Evolutionary conservation across 805 yeast genomes (phyloP), one percentile per base, ranked within the genome.

Genomic region (Candida mattraensis): DNA sequence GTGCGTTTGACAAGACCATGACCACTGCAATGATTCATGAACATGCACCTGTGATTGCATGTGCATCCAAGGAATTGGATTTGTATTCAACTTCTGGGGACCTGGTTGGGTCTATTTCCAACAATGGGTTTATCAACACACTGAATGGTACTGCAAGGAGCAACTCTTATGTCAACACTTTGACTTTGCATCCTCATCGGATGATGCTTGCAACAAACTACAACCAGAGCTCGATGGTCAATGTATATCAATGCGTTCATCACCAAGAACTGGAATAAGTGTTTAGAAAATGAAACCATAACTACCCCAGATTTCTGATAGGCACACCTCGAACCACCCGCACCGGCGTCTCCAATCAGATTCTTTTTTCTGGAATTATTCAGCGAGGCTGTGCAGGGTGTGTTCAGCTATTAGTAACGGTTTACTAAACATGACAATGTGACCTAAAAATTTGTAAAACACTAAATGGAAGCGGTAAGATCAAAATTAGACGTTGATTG

Each of bases 1-100:
- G 64, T 15, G 83, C 84, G 12, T 58, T 59, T 40, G 65, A 67
- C 1, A 64, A 67, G 31, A 66, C 68, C 3, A 72, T 76, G 73
- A 75, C 93, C 6, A 72, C 87, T 14, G 70, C 87, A 37, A 83
- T 85, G 53, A 77, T 87, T 5, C 99, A 93, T 62, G 99, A 93
- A 53, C 99, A 93, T 63, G 99, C 98, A 0, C 98, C 99, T 1
- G 71, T 93, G 3, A 76, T 93, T 39, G 91, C 89, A 2, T 83
- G 96, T 3, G 97, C 96, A 0, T 80, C 89, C 2, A 83, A 83
- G 43, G 70, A 75, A 22, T 78, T 88, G 11, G 82, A 86, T 28
- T 62, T 93, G 5, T 89, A 93, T 85, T 79, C 95, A 3, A 87
- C 96, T 0, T 66, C 83, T 0, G 98, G 98, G 3, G 84, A 85